Evolutionary conservation across 345 rosid species (phyloP), one percentile per base, ranked within the genome.

Genomic region (Melaleuca alternifolia): DNA sequence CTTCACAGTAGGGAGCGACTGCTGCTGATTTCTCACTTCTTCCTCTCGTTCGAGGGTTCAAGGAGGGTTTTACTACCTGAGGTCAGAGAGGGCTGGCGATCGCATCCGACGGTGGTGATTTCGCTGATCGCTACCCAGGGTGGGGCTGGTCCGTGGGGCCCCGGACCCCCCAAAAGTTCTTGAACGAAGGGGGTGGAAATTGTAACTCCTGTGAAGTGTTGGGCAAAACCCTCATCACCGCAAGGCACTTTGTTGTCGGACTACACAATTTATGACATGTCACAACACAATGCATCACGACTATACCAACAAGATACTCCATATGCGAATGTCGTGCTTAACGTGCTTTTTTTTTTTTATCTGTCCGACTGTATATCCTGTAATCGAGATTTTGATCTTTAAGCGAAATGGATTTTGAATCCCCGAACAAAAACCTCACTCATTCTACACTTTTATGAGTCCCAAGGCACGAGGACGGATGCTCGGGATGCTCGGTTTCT

Each of bases 61-160:
- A 81, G 77, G 54, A 85, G 89, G 89, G 89, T 87, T 87, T 87
- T 87, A 75, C 84, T 46, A 20, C 48, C 5, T 7, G 84, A 4
- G 75, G 77, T 13, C 51, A 16, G 86, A 46, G 30, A 1, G 23
- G 48, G 62, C 26, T 77, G 16, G 50, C 9, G 79, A 71, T 71
- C 26, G 81, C 23, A 71, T 71, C 81, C 81, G 81, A 71, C 81
- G 81, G 81, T 71, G 48, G 81, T 71, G 48, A 71, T 71, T 10
- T 20, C 48, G 81, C 81, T 71, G 81, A 37, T 18, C 26, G 11
- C 26, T 2, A 13, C 37, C 81, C 46, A 5, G 13, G 48, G 2
- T 6, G 48, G 81, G 18, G 26, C 81, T 11, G 26, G 81, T 37
- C 81, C 1, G 81, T 37, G 81, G 81, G 81, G 26, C 81, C 81